Base-by-base conservation (phyloP, 257 asterid genomes). In the Forsythia viridissima region DNA sequence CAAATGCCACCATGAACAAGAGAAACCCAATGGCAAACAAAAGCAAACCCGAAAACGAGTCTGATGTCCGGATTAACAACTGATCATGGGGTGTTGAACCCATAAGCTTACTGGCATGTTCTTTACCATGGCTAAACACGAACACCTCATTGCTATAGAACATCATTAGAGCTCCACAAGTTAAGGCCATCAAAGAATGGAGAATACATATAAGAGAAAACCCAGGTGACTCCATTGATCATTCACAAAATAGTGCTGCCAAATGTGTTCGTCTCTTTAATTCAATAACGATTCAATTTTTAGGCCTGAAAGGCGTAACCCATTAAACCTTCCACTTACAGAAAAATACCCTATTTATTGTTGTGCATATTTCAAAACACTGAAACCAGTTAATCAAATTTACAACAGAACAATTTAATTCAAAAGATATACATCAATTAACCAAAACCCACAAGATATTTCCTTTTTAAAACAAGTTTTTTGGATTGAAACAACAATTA, bases 51-150 rank as follows among this genome's bases (percentile, higher is more conserved):
- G 98, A 94, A 73, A 94, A 92, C 37, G 98, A 94, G 79, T 94
- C 98, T 1, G 98, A 94, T 0, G 97, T 94, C 3, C 86, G 91
- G 78, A 94, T 92, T 76, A 94, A 86, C 52, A 94, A 86, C 88
- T 94, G 97, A 82, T 94, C 98, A 80, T 92, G 93, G 46, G 96
- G 93, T 2, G 98, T 94, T 36, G 98, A 90, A 41, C 98, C 98
- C 63, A 86, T 34, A 40, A 94, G 89, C 91, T 87, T 89, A 76
- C 92, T 92, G 3, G 98, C 98, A 67, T 82, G 90, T 40, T 94
- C 98, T 77, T 71, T 88, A 4, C 98, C 98, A 83, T 91, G 98
- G 89, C 94, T 92, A 84, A 94, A 91, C 79, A 85, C 91, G 59
- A 83, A 88, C 10, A 91, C 77, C 78, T 89, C 92, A 75, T 91